phyloP scores from a whole-genome alignment of 1,284 basidiomycete genomes.

The Pholiota adiposa region DNA sequence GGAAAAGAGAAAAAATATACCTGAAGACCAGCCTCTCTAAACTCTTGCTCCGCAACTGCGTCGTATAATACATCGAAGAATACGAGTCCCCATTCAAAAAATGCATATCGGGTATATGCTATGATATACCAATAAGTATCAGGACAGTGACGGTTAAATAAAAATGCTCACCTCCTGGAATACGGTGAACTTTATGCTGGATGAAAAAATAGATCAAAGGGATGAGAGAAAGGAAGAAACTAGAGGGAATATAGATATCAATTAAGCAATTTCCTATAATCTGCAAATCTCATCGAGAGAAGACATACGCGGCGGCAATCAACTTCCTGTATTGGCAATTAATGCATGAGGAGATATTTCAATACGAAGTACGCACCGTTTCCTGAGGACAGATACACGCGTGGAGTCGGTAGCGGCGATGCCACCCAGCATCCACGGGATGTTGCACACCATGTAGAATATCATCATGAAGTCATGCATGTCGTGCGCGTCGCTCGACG shows the following conservation, averaged over 20 bases:
- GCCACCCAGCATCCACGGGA: conserved; percentile 89
- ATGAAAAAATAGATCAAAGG: conserved; percentile 87
- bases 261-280: not conserved
- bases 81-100: conserved; percentile 90
- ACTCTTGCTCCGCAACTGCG: conserved; percentile 66
- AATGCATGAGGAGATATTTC: conserved; percentile 2
- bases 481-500: conserved; percentile 81
- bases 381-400: conserved; percentile 44
- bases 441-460: conserved; percentile 76
- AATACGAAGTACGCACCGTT: conserved; percentile 45
- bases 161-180: conserved; percentile 75
- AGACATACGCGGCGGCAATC: conserved; percentile 53
- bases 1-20: conserved; percentile 36
- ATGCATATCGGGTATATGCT: conserved; percentile 87
- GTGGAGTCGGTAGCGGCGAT: conserved; percentile 57
- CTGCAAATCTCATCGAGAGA: not conserved
- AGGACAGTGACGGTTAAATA: not conserved
- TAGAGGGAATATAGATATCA: conserved; percentile 31
- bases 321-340: conserved; percentile 43
- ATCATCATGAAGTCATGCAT: conserved; percentile 92
- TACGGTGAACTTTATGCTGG: conserved; percentile 78
- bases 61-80: conserved; percentile 82
- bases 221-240: conserved; percentile 73
- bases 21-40: conserved; percentile 56
- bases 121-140: conserved; percentile 30